These are phyloP conservation scores for Clausena lansium DNA, from an alignment of 345 rosid genomes.

Conservation along the genomic window DNA sequence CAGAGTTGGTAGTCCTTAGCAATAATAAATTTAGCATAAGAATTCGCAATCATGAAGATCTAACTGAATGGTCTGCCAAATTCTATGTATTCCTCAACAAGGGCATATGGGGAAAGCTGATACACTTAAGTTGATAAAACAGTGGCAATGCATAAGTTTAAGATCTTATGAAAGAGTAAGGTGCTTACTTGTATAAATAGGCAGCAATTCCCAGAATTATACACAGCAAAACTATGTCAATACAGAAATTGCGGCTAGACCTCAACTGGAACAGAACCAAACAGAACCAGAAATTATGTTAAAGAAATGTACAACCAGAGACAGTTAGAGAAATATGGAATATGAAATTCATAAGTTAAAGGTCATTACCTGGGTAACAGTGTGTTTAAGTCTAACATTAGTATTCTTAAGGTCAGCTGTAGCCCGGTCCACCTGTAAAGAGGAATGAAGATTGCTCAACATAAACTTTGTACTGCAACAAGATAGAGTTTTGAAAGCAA, in stretches of 20 bases:
- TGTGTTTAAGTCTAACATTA: slow-evolving; percentile 91
- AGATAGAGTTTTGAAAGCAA: slow-evolving; percentile 3
- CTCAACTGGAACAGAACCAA: slow-evolving; percentile 69
- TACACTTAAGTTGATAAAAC: not conserved
- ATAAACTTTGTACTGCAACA: slow-evolving; percentile 10
- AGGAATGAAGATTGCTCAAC: slow-evolving; percentile 7
- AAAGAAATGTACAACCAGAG: slow-evolving; percentile 14
- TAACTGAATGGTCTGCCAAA: not conserved
- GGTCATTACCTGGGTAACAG: slow-evolving; percentile 81
- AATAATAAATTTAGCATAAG: not conserved
- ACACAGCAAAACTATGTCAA: slow-evolving; percentile 83
- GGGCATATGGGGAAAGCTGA: not conserved
- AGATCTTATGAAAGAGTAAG: slow-evolving; percentile 10
- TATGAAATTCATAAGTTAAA: slow-evolving; percentile 8
- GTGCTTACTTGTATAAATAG: slow-evolving; percentile 93
- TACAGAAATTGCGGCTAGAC: slow-evolving; percentile 97
- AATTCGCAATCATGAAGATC: not conserved
- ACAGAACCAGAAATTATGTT: slow-evolving; percentile 24
- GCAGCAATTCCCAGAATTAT: slow-evolving; percentile 97
- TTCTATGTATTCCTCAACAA: not conserved
- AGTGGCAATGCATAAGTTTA: not conserved
- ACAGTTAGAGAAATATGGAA: slow-evolving; percentile 13
- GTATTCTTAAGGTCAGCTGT: slow-evolving; percentile 93
- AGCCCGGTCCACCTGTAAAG: slow-evolving; percentile 84
- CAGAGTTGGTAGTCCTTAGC: not conserved